These are phyloP conservation scores for Plasmodium coatneyi DNA, from an alignment of 169 alveolate species.

Conservation along the genomic window DNA sequence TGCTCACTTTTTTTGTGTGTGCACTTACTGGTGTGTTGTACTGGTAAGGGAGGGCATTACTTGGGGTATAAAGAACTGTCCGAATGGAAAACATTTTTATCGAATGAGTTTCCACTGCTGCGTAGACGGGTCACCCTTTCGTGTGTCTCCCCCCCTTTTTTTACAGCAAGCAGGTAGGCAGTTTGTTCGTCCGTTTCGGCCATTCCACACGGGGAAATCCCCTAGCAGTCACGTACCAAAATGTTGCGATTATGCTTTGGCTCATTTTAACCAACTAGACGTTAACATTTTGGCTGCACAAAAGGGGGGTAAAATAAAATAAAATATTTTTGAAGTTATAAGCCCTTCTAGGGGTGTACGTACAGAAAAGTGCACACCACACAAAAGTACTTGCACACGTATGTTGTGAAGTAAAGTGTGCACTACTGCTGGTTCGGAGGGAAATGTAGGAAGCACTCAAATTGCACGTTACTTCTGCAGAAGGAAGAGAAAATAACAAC, in stretches of 20 bases:
- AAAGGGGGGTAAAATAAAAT: not conserved
- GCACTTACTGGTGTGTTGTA: not conserved
- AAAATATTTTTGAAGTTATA: not conserved
- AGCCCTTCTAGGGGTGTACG: not conserved
- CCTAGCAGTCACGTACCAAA: not conserved
- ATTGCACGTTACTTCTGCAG: not conserved
- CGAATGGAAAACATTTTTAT: not conserved
- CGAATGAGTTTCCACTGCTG: not conserved
- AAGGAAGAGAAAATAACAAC: not conserved
- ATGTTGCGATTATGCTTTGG: not conserved
- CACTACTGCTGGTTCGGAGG: not conserved
- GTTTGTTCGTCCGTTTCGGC: not conserved
- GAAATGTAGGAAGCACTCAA: not conserved
- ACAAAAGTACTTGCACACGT: not conserved
- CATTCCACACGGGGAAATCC: not conserved
- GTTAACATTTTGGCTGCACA: not conserved
- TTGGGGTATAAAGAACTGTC: not conserved
- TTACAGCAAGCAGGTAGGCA: not conserved
- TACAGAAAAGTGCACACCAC: not conserved
- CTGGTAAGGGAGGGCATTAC: not conserved
- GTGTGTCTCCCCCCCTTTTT: not conserved
- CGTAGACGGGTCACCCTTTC: not conserved
- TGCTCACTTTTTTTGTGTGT: not conserved
- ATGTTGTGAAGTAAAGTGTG: not conserved
- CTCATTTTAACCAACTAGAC: not conserved